Percentiles rank a stretch among this genome's conserved stretches.
phyloP scores from a whole-genome alignment of 2,329 filamentous ascomycete genomes.

The Hirsutella thompsonii region DNA sequence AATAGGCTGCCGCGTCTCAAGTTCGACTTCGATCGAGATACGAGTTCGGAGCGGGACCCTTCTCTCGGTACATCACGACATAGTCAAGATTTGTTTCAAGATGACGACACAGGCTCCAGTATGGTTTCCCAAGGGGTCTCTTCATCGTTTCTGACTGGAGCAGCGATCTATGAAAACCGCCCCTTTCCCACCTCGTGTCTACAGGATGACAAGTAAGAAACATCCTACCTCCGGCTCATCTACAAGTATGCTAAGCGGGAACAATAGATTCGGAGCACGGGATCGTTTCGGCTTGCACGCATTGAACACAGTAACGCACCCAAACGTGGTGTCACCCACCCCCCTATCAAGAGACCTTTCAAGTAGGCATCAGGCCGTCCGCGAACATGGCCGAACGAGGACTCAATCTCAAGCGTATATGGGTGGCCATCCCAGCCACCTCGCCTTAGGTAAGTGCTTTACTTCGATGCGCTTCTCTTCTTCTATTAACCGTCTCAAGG shows the following conservation, averaged over 20 bases:
- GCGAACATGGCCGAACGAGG: conserved; percentile 11
- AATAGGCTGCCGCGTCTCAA: conserved; percentile 9
- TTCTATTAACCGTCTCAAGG: too few species aligned
- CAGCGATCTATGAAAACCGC: conserved; percentile 13
- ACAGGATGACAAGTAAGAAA: conserved; percentile 13
- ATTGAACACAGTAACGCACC: conserved; percentile 23
- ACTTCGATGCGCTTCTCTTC: too few species aligned
- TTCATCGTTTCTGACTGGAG: conserved; percentile 7
- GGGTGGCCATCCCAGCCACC: conserved; percentile 3
- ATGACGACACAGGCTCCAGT: conserved; percentile 14
- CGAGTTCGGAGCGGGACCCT: conserved; percentile 6
- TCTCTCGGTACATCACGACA: conserved; percentile 10
- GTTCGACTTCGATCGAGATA: conserved; percentile 5
- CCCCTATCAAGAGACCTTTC: conserved; percentile 15
- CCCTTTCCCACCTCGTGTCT: conserved; percentile 9
- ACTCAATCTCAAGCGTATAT: conserved; percentile 6
- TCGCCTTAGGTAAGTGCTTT: conserved; percentile 6
- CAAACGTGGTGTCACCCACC: conserved; percentile 24
- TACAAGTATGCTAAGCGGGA: background rate
- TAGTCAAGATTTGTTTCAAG: conserved; percentile 17
- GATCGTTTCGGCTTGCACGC: conserved; percentile 20
- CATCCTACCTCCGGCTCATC: background rate
- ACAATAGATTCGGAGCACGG: conserved; percentile 17
- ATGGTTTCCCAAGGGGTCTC: conserved; percentile 3
- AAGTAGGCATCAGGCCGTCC: conserved; percentile 10